Evolutionary conservation across 1,139 yeast species (phyloP).

Genomic region (Protomyces arabidopsidicola): DNA sequence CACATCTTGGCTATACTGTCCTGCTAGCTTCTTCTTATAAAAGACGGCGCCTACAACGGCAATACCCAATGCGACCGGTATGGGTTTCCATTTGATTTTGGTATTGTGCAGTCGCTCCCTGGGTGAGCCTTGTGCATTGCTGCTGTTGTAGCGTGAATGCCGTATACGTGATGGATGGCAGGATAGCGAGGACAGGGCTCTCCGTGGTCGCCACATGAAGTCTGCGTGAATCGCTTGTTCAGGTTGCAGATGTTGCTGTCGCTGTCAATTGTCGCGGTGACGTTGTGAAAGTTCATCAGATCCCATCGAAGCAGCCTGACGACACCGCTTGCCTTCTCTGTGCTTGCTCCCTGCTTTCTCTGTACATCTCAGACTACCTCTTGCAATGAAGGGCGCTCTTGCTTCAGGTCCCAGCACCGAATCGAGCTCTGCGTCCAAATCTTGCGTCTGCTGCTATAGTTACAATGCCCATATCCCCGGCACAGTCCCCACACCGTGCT

Average conservation of each 20-base stretch:
- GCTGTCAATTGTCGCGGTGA: too few relatives aligned
- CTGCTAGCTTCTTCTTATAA: constrained; percentile 18
- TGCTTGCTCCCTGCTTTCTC: too few relatives aligned
- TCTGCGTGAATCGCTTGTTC: too few relatives aligned
- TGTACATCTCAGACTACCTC: too few relatives aligned
- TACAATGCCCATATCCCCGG: constrained; percentile 2
- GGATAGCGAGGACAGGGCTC: background rate
- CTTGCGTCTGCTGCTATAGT: constrained; percentile 21
- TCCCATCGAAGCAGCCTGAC: too few relatives aligned
- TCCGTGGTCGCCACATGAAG: background rate
- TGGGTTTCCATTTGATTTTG: constrained; percentile 26
- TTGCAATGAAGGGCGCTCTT: too few relatives aligned
- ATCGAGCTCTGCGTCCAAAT: background rate
- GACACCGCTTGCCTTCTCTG: too few relatives aligned
- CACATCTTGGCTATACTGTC: constrained; percentile 10
- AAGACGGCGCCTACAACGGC: constrained; percentile 28
- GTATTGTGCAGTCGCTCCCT: constrained; percentile 17
- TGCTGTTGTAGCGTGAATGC: background rate
- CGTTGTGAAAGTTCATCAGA: too few relatives aligned
- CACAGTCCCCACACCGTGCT: constrained; percentile 18
- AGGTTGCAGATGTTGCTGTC: too few relatives aligned
- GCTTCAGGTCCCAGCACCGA: background rate
- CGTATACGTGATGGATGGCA: background rate
- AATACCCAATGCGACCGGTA: constrained; percentile 29
- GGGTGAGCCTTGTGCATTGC: background rate